These are phyloP conservation scores for Suillus brevipes DNA, from an alignment of 768 basidiomycete species.

Conservation along the genomic window DNA sequence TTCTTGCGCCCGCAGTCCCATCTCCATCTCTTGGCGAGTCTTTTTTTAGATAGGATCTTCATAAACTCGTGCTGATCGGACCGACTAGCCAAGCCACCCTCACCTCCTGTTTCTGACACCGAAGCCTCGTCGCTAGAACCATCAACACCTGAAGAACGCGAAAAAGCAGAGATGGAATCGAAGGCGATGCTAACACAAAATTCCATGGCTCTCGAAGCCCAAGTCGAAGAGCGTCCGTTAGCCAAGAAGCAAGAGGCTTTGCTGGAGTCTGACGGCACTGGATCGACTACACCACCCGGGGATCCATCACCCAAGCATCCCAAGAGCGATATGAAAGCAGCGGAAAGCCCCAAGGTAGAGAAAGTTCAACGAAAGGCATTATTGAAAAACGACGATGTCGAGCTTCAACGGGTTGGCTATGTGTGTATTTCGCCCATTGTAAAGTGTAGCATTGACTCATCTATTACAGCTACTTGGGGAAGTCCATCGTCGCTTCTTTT, in stretches of 20 bases:
- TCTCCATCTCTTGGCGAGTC: slow-evolving; percentile 25
- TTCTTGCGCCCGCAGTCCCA: slow-evolving; percentile 33
- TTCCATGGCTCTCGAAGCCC: slow-evolving; percentile 75
- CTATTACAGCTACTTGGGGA: slow-evolving; percentile 68
- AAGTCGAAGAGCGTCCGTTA: slow-evolving; percentile 82
- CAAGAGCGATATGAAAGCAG: slow-evolving; percentile 17
- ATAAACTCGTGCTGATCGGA: slow-evolving; percentile 1
- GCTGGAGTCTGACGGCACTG: slow-evolving; percentile 43
- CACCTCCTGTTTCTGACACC: slow-evolving; percentile 19
- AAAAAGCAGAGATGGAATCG: slow-evolving; percentile 44
- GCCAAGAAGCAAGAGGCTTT: slow-evolving; percentile 86
- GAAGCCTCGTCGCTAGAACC: slow-evolving; percentile 13
- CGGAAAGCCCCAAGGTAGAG: slow-evolving; percentile 36
- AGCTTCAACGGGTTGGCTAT: slow-evolving; percentile 74
- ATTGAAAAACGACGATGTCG: slow-evolving; percentile 83
- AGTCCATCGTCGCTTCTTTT: slow-evolving; percentile 78
- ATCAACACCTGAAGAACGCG: slow-evolving; percentile 40
- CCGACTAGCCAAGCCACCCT: slow-evolving; percentile 22
- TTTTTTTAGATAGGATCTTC: not conserved
- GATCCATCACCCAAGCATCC: slow-evolving; percentile 14
- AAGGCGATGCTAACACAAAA: slow-evolving; percentile 69
- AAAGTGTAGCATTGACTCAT: slow-evolving; percentile 5
- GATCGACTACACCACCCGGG: not conserved
- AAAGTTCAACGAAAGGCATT: slow-evolving; percentile 66
- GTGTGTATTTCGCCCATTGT: slow-evolving; percentile 41